phyloP scores from a whole-genome alignment of 2,329 filamentous ascomycete genomes.

The Fusarium ramigenum region DNA sequence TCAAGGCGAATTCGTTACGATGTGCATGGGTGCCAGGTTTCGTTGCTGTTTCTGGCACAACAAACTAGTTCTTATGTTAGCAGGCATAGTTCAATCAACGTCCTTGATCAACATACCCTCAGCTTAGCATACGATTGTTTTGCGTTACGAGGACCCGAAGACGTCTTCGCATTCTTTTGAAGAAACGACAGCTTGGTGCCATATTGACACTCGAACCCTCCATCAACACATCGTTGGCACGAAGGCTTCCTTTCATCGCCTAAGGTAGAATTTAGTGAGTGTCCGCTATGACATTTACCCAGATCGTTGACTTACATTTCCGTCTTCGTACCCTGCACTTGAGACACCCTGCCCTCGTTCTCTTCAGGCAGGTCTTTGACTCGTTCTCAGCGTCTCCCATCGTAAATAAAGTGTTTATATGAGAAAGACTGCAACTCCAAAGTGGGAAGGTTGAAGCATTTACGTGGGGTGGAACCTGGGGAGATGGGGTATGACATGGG shows the following conservation, averaged over 20 bases:
- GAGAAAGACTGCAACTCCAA: constrained; percentile 14
- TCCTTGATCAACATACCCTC: constrained; percentile 14
- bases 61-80: constrained; percentile 20
- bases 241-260: constrained; percentile 61
- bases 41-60: constrained; percentile 29
- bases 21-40: constrained; percentile 17
- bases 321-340: constrained; percentile 59
- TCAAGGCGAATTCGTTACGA: background rate
- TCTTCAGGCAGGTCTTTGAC: constrained; percentile 41
- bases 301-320: constrained; percentile 51
- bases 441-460: constrained; percentile 39
- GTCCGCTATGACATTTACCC: background rate
- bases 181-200: constrained; percentile 58
- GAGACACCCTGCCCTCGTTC: constrained; percentile 56
- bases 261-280: constrained; percentile 37
- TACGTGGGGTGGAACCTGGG: background rate
- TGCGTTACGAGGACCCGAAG: constrained; percentile 30
- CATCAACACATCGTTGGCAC: constrained; percentile 58
- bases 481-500: background rate
- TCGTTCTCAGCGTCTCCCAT: constrained; percentile 33
- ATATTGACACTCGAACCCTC: constrained; percentile 59
- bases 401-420: background rate
- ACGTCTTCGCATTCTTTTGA: constrained; percentile 58
- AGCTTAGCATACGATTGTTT: constrained; percentile 38
- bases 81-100: background rate